A percentile compares a stretch with the other conserved stretches of the same genome.
Evolutionary conservation across 2,329 filamentous ascomycete genomes (phyloP).

Genomic region (Neoarthrinium moseri): DNA sequence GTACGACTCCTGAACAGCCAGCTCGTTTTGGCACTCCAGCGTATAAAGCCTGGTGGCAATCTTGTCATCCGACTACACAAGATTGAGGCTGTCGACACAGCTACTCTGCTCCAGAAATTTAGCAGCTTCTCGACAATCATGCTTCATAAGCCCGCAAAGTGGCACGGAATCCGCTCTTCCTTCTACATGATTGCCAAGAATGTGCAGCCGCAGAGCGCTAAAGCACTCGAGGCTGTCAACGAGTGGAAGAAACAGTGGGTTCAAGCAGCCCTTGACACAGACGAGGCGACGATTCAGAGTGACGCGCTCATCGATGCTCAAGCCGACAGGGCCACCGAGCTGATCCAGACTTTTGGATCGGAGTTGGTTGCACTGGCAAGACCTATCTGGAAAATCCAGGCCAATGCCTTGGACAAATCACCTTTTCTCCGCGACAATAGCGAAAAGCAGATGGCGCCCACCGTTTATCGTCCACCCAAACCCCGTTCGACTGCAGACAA

Average conservation of each 20-base stretch:
- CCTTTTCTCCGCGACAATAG: too few species aligned
- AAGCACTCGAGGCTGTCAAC: constrained; percentile 33
- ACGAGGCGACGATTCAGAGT: constrained; percentile 6
- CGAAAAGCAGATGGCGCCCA: too few species aligned
- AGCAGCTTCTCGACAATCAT: constrained; percentile 37
- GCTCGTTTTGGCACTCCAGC: constrained; percentile 33
- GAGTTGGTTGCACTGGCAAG: neutral
- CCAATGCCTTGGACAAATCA: neutral
- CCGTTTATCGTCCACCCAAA: too few species aligned
- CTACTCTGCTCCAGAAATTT: constrained; percentile 37
- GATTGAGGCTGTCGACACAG: constrained; percentile 37
- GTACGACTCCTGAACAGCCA: constrained; percentile 18
- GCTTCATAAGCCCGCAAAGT: constrained; percentile 42
- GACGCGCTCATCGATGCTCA: neutral
- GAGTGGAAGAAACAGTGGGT: constrained; percentile 40
- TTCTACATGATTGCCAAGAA: constrained; percentile 52
- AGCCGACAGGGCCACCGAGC: neutral
- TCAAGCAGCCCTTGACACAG: constrained; percentile 34
- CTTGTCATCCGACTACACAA: constrained; percentile 52
- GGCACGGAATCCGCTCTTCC: constrained; percentile 42
- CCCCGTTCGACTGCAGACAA: too few species aligned
- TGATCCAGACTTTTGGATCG: constrained; percentile 1
- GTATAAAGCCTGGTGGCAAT: constrained; percentile 43
- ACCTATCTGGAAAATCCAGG: constrained; percentile 8
- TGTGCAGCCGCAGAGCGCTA: constrained; percentile 29